Percentiles rank a stretch among this genome's conserved stretches.
Conservation (phyloP, 306 rosid species). For the Hippophae tibetana region DNA sequence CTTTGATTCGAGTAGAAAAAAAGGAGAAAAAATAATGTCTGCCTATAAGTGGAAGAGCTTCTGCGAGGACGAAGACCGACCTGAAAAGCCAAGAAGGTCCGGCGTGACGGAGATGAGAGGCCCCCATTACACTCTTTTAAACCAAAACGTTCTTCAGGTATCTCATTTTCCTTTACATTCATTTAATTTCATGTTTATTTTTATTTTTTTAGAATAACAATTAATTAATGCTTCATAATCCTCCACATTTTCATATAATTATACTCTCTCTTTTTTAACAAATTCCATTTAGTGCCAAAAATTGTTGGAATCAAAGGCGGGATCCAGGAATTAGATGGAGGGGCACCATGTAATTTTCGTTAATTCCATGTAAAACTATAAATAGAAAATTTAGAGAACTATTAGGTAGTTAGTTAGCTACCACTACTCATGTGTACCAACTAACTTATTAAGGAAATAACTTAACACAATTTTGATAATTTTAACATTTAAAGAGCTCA, state of each 20-base stretch:
- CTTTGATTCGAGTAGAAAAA: no score
- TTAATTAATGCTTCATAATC: not conserved
- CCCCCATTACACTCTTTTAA: constrained; percentile 46
- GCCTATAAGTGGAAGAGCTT: constrained; percentile 67
- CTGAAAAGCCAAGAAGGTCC: constrained; percentile 66
- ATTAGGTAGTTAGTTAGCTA: no score
- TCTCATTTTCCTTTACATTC: not conserved
- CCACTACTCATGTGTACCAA: no score
- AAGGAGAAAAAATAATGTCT: constrained; percentile 30
- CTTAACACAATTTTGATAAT: no score
- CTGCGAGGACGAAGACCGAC: constrained; percentile 80
- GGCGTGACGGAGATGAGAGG: constrained; percentile 87
- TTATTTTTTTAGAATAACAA: not conserved
- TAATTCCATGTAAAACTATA: no score
- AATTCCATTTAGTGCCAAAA: not conserved
- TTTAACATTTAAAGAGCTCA: no score
- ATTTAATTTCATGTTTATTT: not conserved
- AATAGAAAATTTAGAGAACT: no score
- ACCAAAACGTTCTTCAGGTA: constrained; percentile 64
- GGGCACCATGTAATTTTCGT: no score
- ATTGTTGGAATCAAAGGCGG: not conserved
- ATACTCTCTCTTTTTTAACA: not conserved
- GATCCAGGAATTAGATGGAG: no score
- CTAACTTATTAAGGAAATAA: no score
- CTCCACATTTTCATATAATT: not conserved